Conservation (phyloP, 495 filamentous ascomycete species). For the Penicillium riverlandense region DNA sequence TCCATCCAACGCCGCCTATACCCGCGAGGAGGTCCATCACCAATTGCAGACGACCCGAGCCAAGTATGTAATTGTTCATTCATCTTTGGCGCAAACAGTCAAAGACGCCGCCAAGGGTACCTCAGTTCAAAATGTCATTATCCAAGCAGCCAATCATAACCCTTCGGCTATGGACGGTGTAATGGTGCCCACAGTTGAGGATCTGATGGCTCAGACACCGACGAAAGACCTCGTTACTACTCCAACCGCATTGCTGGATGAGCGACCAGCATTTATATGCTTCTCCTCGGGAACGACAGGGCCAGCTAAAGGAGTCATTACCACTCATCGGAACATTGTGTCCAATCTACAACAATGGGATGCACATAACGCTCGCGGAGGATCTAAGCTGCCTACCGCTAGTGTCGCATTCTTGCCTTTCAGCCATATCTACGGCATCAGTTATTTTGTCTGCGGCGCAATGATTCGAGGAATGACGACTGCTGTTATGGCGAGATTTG, state of each 20-base stretch:
- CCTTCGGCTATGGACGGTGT: constrained; percentile 5
- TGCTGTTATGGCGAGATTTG: constrained; percentile 70
- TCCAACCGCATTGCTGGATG: constrained; percentile 4
- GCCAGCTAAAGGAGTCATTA: constrained; percentile 43
- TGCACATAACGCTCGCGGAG: constrained; percentile 3
- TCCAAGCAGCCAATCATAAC: constrained; percentile 4
- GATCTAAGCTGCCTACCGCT: constrained; percentile 46
- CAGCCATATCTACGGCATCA: constrained; percentile 74
- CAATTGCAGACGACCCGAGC: constrained; percentile 72
- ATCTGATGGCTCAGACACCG: constrained; percentile 4
- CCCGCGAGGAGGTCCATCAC: constrained; percentile 70
- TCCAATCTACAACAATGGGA: constrained; percentile 46
- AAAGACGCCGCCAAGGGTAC: constrained; percentile 47
- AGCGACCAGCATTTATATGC: constrained; percentile 10
- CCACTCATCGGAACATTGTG: constrained; percentile 70
- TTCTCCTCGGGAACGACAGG: constrained; percentile 19
- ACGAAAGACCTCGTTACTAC: constrained; percentile 7
- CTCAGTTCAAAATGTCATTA: constrained; percentile 9
- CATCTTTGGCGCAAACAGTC: constrained; percentile 51
- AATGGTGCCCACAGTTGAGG: constrained; percentile 7
- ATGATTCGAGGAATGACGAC: constrained; percentile 20
- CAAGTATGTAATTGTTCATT: constrained; percentile 63
- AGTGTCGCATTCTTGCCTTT: constrained; percentile 70
- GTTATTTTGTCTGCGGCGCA: constrained; percentile 15
- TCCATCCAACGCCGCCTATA: constrained; percentile 78